These are phyloP conservation scores for Solanum paucissectum DNA, from an alignment of 257 asterid species.

Conservation along the genomic window DNA sequence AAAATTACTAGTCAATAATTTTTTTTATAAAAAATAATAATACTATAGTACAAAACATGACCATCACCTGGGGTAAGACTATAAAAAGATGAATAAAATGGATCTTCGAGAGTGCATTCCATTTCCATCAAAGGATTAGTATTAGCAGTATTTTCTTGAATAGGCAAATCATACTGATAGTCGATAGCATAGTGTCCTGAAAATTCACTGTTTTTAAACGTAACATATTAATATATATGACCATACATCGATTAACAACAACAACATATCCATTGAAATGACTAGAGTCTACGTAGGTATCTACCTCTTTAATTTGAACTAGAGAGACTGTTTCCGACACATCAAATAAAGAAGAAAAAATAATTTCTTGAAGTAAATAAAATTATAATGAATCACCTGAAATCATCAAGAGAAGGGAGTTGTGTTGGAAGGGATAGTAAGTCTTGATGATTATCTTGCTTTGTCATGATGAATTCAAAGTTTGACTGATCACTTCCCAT, in stretches of 20 bases:
- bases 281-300: no score
- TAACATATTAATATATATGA: not conserved
- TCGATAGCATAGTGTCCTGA: not conserved
- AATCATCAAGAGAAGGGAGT: constrained; percentile 28
- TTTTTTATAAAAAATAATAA: no score
- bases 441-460: constrained; percentile 26
- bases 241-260: not conserved
- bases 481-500: constrained; percentile 32
- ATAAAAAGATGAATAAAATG: constrained; percentile 12
- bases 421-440: constrained; percentile 24
- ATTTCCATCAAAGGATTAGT: constrained; percentile 6
- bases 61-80: constrained; percentile 25
- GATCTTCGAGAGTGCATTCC: constrained; percentile 20
- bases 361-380: not conserved
- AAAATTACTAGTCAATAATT: not conserved
- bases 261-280: no score
- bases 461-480: constrained; percentile 9
- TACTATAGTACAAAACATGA: not conserved
- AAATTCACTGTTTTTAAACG: not conserved
- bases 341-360: not conserved
- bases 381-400: constrained; percentile 26
- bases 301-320: not conserved
- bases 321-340: not conserved
- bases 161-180: not conserved
- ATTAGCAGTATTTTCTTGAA: constrained; percentile 2